Evolutionary conservation across 140 eudicot species (phyloP), one percentile per base, ranked within the genome.

Genomic region (Anethum foeniculum): DNA sequence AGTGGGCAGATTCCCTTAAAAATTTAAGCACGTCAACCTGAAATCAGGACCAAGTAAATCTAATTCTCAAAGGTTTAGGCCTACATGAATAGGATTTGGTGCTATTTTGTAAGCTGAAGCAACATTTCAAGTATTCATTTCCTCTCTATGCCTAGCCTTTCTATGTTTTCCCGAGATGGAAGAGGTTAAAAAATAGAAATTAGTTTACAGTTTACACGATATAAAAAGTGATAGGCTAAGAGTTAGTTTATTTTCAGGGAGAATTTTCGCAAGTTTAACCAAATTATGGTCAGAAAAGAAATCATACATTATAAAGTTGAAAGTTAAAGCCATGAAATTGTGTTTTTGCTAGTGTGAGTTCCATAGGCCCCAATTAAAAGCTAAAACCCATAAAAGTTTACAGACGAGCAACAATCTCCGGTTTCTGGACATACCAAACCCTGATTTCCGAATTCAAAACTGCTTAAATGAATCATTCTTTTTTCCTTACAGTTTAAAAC

Each of bases 1-100:
- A 95, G 76, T 91, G 79, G 23, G 49, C 82, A 49, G 99, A 95
- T 74, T 89, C 75, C 85, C 89, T 88, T 76, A 95, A 77, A 76
- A 91, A 85, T 68, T 91, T 81, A 80, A 95, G 86, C 25, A 91
- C 82, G 84, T 93, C 99, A 80, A 82, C 92, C 99, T 95, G 87
- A 74, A 83, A 83, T 62, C 19, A 74, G 41, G 81, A 77, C 56
- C 56, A 80, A 41, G 23, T 56, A 51, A 7, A 34, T 75, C 81
- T 75, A 82, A 67, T 47, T 43, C 36, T 76, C 43, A 21, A 67
- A 44, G 10, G 12, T 65, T 74, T 21, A 39, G 60, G 3, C 54
- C 43, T 49, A 25, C 60, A 19, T 77, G 16, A n/a, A 16, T 46
- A 43, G 16, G 58, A 38, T 6, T 10, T 60, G 71, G 71, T 62